These are phyloP conservation scores for Martensiomyces pterosporus DNA, from an alignment of 192 early-diverging fungal genomes.

Conservation along the genomic window DNA sequence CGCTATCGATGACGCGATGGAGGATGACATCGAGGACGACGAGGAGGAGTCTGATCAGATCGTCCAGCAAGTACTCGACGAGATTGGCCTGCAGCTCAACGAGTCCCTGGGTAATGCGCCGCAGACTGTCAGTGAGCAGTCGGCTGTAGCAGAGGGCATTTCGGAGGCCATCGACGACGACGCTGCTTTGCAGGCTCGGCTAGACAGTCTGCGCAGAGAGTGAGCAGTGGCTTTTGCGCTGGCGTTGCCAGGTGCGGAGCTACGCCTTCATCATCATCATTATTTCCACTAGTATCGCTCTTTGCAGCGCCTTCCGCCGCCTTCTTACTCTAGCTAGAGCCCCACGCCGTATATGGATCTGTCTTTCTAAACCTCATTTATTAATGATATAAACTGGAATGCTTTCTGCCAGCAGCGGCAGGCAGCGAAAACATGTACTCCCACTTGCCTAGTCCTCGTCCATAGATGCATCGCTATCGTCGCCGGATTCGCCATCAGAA, in stretches of 20 bases:
- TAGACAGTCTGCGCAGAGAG: slow-evolving; percentile 85
- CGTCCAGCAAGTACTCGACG: slow-evolving; percentile 91
- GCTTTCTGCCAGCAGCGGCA: no score
- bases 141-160: slow-evolving; percentile 40
- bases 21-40: slow-evolving; percentile 79
- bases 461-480: slow-evolving; percentile 16
- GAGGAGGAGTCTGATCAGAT: slow-evolving; percentile 88
- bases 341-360: not conserved
- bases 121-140: slow-evolving; percentile 51
- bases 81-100: slow-evolving; percentile 78
- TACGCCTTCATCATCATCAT: no score
- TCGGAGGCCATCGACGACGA: slow-evolving; percentile 45
- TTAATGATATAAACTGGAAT: not conserved
- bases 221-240: slow-evolving; percentile 32
- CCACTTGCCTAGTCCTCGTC: slow-evolving; percentile 18
- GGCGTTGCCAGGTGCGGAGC: slow-evolving; percentile 1
- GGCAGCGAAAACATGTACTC: no score
- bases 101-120: slow-evolving; percentile 47
- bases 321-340: not conserved
- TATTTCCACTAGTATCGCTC: no score
- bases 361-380: not conserved
- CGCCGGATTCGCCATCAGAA: slow-evolving; percentile 3
- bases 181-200: slow-evolving; percentile 82
- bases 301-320: not conserved
- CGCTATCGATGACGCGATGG: slow-evolving; percentile 94